These are phyloP conservation scores for Jacaranda mimosifolia DNA, from an alignment of 257 asterid genomes.

Conservation along the genomic window DNA sequence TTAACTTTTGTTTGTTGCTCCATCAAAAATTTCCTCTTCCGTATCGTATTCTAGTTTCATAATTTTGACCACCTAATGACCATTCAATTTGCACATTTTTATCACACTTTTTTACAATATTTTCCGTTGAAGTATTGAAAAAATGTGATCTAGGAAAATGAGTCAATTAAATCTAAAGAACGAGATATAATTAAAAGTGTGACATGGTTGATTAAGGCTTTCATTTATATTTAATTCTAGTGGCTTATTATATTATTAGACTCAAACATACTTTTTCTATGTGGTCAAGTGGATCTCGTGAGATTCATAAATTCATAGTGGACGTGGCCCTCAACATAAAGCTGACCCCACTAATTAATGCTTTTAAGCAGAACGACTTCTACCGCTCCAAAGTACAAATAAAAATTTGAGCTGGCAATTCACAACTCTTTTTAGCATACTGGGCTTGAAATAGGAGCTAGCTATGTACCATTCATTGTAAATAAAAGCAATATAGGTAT, in stretches of 20 bases:
- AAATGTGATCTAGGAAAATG: too few relatives aligned
- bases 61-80: too few relatives aligned
- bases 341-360: not conserved
- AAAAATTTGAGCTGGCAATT: not conserved
- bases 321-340: slow-evolving; percentile 11
- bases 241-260: not conserved
- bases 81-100: too few relatives aligned
- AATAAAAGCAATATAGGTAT: too few relatives aligned
- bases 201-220: too few relatives aligned
- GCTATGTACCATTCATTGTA: too few relatives aligned
- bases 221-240: too few relatives aligned
- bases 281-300: slow-evolving; percentile 45
- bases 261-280: not conserved
- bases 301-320: slow-evolving; percentile 32
- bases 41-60: too few relatives aligned
- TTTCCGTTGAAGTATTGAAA: not conserved
- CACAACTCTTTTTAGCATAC: not conserved
- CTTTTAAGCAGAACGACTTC: not conserved
- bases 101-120: not conserved
- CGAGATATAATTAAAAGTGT: too few relatives aligned
- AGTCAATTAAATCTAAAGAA: too few relatives aligned
- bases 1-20: too few relatives aligned
- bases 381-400: not conserved
- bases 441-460: not conserved
- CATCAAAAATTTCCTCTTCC: too few relatives aligned